phyloP scores from a whole-genome alignment of 345 rosid species.

The Eucalyptus polyanthemos region DNA sequence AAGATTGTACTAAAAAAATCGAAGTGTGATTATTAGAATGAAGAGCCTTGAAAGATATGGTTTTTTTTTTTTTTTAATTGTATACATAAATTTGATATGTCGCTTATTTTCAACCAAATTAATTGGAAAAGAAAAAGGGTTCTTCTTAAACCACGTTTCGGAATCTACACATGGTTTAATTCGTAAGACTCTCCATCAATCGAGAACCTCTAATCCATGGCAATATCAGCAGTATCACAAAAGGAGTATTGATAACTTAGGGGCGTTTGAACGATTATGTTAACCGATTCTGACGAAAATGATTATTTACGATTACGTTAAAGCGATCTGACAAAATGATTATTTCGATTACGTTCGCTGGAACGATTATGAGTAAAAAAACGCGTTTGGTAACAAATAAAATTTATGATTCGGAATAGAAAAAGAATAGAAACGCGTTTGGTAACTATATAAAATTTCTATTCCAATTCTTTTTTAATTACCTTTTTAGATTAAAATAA shows the following conservation, averaged over 20 bases:
- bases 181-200: neutral
- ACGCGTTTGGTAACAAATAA: too few relatives aligned
- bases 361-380: too few relatives aligned
- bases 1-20: neutral
- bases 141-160: neutral
- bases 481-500: too few relatives aligned
- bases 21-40: neutral
- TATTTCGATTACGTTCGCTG: too few relatives aligned
- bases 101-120: neutral
- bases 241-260: neutral
- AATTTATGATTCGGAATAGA: too few relatives aligned
- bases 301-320: too few relatives aligned
- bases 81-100: neutral
- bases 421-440: too few relatives aligned
- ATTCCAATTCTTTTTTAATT: too few relatives aligned
- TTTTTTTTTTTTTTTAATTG: neutral
- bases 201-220: neutral
- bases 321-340: too few relatives aligned
- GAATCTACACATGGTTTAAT: neutral
- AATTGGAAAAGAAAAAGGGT: neutral
- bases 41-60: neutral
- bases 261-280: too few relatives aligned
- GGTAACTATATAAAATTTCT: too few relatives aligned
- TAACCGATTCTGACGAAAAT: too few relatives aligned
- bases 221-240: neutral